Conservation (phyloP, 371 early-diverging fungal species). For the Mucor lusitanicus region DNA sequence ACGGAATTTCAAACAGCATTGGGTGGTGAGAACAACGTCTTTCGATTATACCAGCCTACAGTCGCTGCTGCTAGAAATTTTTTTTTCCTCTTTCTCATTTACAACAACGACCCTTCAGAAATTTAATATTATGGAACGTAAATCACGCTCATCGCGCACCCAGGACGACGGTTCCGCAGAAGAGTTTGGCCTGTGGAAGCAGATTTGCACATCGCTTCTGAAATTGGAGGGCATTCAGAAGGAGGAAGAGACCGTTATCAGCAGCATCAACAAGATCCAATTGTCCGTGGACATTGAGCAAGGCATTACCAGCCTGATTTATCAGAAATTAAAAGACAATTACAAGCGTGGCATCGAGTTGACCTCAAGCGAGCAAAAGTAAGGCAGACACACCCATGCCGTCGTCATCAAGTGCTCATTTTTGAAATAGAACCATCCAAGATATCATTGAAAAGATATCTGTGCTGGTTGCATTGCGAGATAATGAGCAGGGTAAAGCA, state of each 20-base stretch:
- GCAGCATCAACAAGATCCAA: constrained; percentile 45
- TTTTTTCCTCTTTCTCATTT: background rate
- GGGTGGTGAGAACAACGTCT: background rate
- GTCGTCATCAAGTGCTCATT: constrained; percentile 4
- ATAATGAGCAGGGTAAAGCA: constrained; percentile 41
- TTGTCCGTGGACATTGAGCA: constrained; percentile 36
- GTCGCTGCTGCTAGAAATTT: background rate
- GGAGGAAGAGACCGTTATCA: constrained; percentile 39
- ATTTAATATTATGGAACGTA: constrained; percentile 38
- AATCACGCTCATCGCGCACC: constrained; percentile 44
- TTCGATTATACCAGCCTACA: background rate
- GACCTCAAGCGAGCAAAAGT: constrained; percentile 41
- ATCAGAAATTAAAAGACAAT: constrained; percentile 38
- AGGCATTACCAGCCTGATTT: constrained; percentile 40
- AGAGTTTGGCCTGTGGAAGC: constrained; percentile 49
- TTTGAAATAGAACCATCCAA: constrained; percentile 47
- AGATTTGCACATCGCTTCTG: constrained; percentile 46
- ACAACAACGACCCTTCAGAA: background rate
- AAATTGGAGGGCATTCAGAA: constrained; percentile 52
- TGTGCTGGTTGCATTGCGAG: constrained; percentile 54
- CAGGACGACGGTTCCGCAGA: constrained; percentile 39
- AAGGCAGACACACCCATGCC: constrained; percentile 28
- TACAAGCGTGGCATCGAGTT: constrained; percentile 43
- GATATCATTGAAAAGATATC: constrained; percentile 58
- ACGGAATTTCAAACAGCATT: background rate